These are phyloP conservation scores for Jaapia argillacea DNA, from an alignment of 768 basidiomycete species.

Conservation along the genomic window DNA sequence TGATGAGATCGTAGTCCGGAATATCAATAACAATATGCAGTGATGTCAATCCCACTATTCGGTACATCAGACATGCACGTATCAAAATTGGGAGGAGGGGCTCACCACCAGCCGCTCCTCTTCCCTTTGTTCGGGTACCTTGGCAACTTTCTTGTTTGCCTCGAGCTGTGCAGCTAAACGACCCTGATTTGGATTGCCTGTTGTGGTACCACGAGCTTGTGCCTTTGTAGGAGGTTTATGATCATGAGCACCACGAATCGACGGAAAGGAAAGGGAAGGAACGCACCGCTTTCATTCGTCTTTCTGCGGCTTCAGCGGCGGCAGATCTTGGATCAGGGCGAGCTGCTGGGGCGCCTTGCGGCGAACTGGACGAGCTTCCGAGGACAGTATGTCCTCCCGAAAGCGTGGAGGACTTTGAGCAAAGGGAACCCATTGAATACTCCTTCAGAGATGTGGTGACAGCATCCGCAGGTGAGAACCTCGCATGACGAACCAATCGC, in stretches of 20 bases:
- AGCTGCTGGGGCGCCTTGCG: slow-evolving; percentile 1
- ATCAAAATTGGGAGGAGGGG: slow-evolving; percentile 11
- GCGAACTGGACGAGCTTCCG: too few relatives aligned
- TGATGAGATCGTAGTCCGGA: too few relatives aligned
- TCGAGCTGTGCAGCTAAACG: slow-evolving; percentile 32
- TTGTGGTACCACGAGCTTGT: slow-evolving; percentile 31
- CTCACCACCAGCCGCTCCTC: slow-evolving; percentile 36
- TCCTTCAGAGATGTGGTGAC: background rate
- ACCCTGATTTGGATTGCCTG: slow-evolving; percentile 36
- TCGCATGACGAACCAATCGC: too few relatives aligned
- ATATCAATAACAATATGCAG: too few relatives aligned
- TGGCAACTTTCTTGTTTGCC: slow-evolving; percentile 25
- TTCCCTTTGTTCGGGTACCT: slow-evolving; percentile 26
- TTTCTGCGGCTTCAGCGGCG: slow-evolving; percentile 26
- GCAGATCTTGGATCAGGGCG: slow-evolving; percentile 18
- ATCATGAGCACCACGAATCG: too few relatives aligned
- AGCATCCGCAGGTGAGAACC: background rate
- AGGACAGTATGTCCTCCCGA: slow-evolving; percentile 21
- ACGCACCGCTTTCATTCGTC: slow-evolving; percentile 22
- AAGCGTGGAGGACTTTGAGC: slow-evolving; percentile 22
- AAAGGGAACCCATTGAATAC: slow-evolving; percentile 23
- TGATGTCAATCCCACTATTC: slow-evolving; percentile 37
- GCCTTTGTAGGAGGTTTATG: too few relatives aligned
- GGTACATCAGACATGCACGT: slow-evolving; percentile 5
- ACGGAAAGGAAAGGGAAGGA: too few relatives aligned